Percentiles rank a stretch among this genome's conserved stretches.
These are phyloP conservation scores for Paraphaeosphaeria minitans DNA, from an alignment of 2,329 filamentous ascomycete genomes.

Conservation along the genomic window DNA sequence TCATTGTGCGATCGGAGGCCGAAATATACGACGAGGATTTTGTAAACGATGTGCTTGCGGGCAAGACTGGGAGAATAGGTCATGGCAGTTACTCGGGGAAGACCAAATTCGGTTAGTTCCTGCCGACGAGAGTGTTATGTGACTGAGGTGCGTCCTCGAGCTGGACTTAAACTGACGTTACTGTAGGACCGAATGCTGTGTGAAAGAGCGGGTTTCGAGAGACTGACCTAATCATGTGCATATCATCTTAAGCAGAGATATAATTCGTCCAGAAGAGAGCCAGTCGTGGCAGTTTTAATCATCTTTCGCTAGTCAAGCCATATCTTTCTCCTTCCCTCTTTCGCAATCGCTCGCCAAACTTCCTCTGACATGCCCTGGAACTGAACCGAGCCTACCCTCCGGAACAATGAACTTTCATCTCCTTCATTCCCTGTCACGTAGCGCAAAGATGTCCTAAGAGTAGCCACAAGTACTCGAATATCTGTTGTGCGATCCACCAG, in stretches of 20 bases:
- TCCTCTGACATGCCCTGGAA: background rate
- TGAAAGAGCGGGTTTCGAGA: background rate
- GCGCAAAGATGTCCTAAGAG: background rate
- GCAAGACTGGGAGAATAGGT: background rate
- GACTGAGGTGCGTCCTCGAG: background rate
- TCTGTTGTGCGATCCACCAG: background rate
- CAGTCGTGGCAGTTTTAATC: no score
- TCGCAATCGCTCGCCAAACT: background rate
- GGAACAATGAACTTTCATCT: background rate
- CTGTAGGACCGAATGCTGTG: background rate
- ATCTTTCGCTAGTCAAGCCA: background rate
- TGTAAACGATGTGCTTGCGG: constrained; percentile 1
- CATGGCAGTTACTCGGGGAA: background rate
- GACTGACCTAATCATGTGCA: background rate
- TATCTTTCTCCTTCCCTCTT: background rate
- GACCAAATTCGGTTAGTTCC: background rate
- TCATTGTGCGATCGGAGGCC: background rate
- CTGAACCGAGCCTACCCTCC: background rate
- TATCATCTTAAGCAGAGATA: no score
- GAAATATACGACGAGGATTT: background rate
- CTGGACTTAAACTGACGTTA: no score
- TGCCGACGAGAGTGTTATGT: background rate
- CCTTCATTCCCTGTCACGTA: background rate
- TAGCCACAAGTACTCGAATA: background rate
- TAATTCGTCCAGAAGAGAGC: background rate